Base-by-base conservation (phyloP, 305 asterid species). In the Euphrasia arctica region DNA sequence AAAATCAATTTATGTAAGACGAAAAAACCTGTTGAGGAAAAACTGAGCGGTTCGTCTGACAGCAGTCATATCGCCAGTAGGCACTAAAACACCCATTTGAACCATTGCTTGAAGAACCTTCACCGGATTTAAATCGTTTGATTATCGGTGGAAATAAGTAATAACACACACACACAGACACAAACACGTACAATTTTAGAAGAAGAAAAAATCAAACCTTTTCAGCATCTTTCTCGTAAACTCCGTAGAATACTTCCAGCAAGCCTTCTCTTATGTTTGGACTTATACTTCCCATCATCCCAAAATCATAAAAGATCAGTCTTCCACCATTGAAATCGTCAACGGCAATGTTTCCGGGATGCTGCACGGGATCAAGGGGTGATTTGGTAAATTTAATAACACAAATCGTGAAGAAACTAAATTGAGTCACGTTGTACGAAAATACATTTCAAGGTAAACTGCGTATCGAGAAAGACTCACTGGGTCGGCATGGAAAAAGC, bases 201-300 rank as follows among this genome's bases (percentile, higher is more conserved):
- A 39, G 43, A 9, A 28, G 4, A 65, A 66, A 18, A 18, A 18
- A 18, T 18, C 22, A 66, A 63, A 92, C 98, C 91, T 82, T 84
- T 34, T 92, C 94, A 29, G 98, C 77, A 63, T 92, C 94, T 79
- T 92, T 92, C 85, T 92, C 98, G 54, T 92, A 92, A 78, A 92
- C 98, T 63, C 98, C 98, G 75, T 90, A 90, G 71, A 93, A 93
- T 63, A 84, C 90, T 73, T 90, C 97, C 64, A 90, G 86, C 84
- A 93, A 72, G 25, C 97, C 98, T 76, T 86, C 97, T 79, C 98
- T 81, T 75, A 93, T 87, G 74, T 93, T 87, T 69, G 84, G 87
- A 78, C 95, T 90, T 85, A 93, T 90, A 71, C 98, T 89, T 79
- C 98, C 98, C 98, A 93, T 93, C 98, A 93, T 93, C 74, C 98